Evolutionary conservation across 306 rosid genomes (phyloP).

Genomic region (Lablab purpureus): DNA sequence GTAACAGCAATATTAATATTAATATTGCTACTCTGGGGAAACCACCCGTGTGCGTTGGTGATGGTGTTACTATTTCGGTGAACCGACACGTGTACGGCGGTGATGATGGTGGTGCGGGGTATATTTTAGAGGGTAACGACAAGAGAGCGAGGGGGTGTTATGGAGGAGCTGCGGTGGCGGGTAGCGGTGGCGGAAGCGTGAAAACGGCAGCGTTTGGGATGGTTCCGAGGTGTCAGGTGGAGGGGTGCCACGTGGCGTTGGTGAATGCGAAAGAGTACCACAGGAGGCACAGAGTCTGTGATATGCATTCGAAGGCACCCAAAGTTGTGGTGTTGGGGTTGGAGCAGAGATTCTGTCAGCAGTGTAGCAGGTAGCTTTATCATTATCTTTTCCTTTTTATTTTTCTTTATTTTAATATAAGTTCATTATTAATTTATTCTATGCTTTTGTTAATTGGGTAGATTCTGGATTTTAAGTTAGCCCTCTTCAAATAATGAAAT

Average conservation of each 20-base stretch:
- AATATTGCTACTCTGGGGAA: background rate
- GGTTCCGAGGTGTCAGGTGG: conserved; percentile 83
- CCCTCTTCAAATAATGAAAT: too few relatives aligned
- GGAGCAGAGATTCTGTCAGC: conserved; percentile 90
- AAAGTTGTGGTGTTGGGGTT: conserved; percentile 70
- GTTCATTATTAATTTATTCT: too few relatives aligned
- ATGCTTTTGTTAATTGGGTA: too few relatives aligned
- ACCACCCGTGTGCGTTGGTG: background rate
- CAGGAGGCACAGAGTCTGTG: conserved; percentile 86
- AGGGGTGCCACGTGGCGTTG: conserved; percentile 83
- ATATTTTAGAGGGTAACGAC: conserved; percentile 33
- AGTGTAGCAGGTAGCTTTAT: conserved; percentile 76
- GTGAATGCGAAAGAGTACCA: conserved; percentile 79
- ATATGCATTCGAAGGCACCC: conserved; percentile 86
- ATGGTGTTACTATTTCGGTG: too few relatives aligned
- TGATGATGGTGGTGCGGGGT: background rate
- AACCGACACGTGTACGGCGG: background rate
- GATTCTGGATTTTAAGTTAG: too few relatives aligned
- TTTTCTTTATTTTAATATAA: too few relatives aligned
- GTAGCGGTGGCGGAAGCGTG: background rate
- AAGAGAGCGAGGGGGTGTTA: conserved; percentile 48
- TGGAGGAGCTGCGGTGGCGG: conserved; percentile 1
- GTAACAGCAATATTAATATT: too few relatives aligned
- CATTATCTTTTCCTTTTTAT: background rate
- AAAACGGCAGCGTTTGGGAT: conserved; percentile 9